Percentiles rank a stretch among this genome's conserved stretches.
Conservation (phyloP, 163 green algal genomes). For the Chlorella variabilis region DNA sequence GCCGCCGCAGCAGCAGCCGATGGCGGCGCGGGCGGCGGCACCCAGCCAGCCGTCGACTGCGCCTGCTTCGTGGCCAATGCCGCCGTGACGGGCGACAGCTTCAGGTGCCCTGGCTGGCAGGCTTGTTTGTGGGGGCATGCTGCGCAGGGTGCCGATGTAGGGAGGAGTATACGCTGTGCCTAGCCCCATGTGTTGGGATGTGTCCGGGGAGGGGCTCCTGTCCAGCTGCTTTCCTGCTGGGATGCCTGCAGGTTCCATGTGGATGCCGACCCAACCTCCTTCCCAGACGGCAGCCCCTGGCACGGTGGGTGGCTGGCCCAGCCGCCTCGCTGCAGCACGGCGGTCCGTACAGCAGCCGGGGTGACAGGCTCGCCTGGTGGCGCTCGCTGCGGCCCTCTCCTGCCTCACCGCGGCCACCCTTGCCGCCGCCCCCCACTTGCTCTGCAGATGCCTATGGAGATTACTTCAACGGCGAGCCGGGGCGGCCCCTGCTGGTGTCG, state of each 20-base stretch:
- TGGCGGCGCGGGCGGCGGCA: not conserved
- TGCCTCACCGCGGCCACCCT: too few species aligned
- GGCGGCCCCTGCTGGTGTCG: slow-evolving; percentile 82
- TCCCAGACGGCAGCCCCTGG: slow-evolving; percentile 70
- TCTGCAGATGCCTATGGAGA: slow-evolving; percentile 52
- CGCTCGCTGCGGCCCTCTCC: too few species aligned
- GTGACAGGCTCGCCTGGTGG: too few species aligned
- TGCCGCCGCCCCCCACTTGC: too few species aligned
- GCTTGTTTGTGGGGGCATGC: not conserved
- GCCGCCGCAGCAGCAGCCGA: not conserved
- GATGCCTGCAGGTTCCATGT: slow-evolving; percentile 65
- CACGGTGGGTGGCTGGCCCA: not conserved
- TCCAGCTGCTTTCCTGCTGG: not conserved
- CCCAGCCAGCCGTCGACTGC: slow-evolving; percentile 58
- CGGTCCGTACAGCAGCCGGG: too few species aligned
- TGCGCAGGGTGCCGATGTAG: too few species aligned
- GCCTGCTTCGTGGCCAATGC: slow-evolving; percentile 85
- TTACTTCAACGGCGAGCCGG: slow-evolving; percentile 82
- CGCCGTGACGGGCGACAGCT: slow-evolving; percentile 77
- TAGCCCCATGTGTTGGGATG: too few species aligned
- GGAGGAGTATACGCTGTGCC: too few species aligned
- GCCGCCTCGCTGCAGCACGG: not conserved
- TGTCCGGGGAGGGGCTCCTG: too few species aligned
- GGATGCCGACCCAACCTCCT: slow-evolving; percentile 84
- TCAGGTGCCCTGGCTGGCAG: slow-evolving; percentile 48